Evolutionary conservation across 31 red algal genomes (phyloP).

Genomic region (Bonnemaisonia californica): DNA sequence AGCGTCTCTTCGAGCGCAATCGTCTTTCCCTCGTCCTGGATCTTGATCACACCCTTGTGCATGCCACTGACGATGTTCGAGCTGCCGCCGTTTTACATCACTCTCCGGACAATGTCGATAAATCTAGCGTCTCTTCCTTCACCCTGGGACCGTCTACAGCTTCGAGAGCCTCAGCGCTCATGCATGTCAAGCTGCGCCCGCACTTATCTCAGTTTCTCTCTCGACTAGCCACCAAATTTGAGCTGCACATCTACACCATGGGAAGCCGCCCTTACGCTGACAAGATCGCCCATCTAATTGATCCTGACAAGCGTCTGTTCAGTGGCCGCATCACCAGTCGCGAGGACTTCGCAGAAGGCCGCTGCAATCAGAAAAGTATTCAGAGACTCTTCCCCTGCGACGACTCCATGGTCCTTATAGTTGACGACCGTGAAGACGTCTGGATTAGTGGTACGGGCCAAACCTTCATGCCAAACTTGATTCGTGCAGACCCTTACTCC

Average conservation of each 20-base stretch:
- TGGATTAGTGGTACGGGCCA: slow-evolving; percentile 71
- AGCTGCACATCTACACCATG: slow-evolving; percentile 99
- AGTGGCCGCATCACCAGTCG: slow-evolving; percentile 85
- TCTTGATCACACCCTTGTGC: slow-evolving; percentile 97
- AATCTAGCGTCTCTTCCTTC: slow-evolving; percentile 47
- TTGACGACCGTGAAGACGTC: slow-evolving; percentile 98
- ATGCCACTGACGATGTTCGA: slow-evolving; percentile 88
- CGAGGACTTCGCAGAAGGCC: slow-evolving; percentile 95
- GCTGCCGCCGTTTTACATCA: slow-evolving; percentile 41
- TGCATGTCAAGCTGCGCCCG: slow-evolving; percentile 95
- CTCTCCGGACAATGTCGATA: slow-evolving; percentile 29
- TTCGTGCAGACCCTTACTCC: slow-evolving; percentile 84
- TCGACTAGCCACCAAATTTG: slow-evolving; percentile 63
- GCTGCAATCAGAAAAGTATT: slow-evolving; percentile 88
- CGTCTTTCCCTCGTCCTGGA: slow-evolving; percentile 95
- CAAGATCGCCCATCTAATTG: slow-evolving; percentile 82
- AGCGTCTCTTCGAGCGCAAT: slow-evolving; percentile 52
- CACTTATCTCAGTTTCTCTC: slow-evolving; percentile 78
- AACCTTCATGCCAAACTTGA: slow-evolving; percentile 85
- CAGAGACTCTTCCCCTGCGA: slow-evolving; percentile 98
- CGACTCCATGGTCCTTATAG: slow-evolving; percentile 95
- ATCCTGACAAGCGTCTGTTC: slow-evolving; percentile 79
- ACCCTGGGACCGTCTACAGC: not conserved
- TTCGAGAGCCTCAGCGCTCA: slow-evolving; percentile 7
- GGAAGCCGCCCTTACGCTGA: slow-evolving; percentile 94